Conservation (phyloP, 164 flowering plant species). For the Protea cynaroides region DNA sequence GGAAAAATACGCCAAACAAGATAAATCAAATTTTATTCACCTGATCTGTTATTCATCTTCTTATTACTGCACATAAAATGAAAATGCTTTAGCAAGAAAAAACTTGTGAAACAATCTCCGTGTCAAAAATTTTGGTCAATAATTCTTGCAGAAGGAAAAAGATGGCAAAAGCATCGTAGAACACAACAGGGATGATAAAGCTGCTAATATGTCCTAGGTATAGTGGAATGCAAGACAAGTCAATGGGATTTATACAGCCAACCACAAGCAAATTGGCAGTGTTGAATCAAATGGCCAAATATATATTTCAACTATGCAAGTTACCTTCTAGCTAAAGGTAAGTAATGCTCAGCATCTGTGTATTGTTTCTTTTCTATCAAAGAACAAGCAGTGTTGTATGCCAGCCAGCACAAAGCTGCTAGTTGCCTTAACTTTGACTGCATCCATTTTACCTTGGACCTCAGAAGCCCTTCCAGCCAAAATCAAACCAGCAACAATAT, state of each 20-base stretch:
- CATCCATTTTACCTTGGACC: conserved; percentile 60
- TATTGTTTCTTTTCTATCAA: conserved; percentile 59
- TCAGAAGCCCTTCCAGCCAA: conserved; percentile 81
- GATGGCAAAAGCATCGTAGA: neutral
- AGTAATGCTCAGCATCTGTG: conserved; percentile 73
- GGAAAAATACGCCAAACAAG: too few relatives aligned
- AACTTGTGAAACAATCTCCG: neutral
- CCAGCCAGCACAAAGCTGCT: conserved; percentile 94
- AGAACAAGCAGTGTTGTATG: conserved; percentile 87
- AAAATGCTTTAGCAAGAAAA: neutral
- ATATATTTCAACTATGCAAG: neutral
- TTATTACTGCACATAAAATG: neutral
- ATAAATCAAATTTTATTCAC: too few relatives aligned
- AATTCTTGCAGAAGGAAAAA: neutral
- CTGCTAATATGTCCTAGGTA: neutral
- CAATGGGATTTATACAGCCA: neutral
- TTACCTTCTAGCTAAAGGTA: conserved; percentile 79
- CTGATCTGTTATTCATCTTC: too few relatives aligned
- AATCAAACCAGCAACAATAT: conserved; percentile 68
- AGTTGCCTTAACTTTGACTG: conserved; percentile 61
- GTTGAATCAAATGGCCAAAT: too few relatives aligned
- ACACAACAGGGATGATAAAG: neutral
- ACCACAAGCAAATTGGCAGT: neutral
- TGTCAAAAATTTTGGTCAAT: neutral
- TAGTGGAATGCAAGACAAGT: neutral